Evolutionary conservation across 495 filamentous ascomycete genomes (phyloP).

Genomic region (Rostrohypoxylon terebratum): DNA sequence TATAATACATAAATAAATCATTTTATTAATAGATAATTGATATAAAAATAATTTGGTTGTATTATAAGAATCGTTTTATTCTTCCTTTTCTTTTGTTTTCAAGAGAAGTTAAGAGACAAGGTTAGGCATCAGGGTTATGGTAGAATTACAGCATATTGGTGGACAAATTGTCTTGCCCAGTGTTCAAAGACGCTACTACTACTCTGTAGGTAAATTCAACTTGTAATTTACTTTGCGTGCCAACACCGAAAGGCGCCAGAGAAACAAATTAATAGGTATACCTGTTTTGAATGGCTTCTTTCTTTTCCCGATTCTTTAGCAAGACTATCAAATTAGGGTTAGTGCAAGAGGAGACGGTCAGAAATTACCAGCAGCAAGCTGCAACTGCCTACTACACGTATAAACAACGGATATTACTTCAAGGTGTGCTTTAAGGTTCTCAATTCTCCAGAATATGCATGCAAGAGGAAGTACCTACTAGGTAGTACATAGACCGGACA

Average conservation of each 20-base stretch:
- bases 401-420: slow-evolving; percentile 12
- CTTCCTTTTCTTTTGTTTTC: background rate
- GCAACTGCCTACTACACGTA: too few relatives aligned
- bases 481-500: too few relatives aligned
- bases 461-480: background rate
- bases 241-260: background rate
- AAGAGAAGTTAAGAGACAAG: background rate
- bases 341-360: slow-evolving; percentile 2
- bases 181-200: slow-evolving; percentile 12
- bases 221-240: slow-evolving; percentile 14
- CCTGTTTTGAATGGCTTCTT: background rate
- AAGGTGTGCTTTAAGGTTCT: too few relatives aligned
- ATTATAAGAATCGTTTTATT: background rate
- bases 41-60: background rate
- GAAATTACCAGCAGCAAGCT: background rate
- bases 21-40: background rate
- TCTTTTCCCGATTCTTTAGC: slow-evolving; percentile 7
- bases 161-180: slow-evolving; percentile 1
- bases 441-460: background rate
- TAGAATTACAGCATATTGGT: slow-evolving; percentile 15
- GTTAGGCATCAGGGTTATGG: slow-evolving; percentile 14
- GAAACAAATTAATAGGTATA: slow-evolving; percentile 5
- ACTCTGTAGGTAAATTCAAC: background rate
- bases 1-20: background rate
- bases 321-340: background rate